These are phyloP conservation scores for Monosporozyma siamensis DNA, from an alignment of 805 yeast species.

Conservation along the genomic window DNA sequence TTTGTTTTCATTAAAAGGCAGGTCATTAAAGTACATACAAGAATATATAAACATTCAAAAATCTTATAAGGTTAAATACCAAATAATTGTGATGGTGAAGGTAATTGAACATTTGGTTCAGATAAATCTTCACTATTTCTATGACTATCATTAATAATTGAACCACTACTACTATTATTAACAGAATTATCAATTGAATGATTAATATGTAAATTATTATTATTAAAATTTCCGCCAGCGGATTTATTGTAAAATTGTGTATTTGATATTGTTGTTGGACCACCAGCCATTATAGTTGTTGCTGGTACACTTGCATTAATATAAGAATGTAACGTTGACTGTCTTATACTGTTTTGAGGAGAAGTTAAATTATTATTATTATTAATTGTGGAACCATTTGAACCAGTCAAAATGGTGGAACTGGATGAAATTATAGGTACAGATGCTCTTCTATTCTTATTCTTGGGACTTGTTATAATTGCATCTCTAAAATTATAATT, in stretches of 20 bases:
- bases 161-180: not conserved
- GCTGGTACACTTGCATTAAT: not conserved
- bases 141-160: not conserved
- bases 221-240: not conserved
- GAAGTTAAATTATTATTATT: not conserved
- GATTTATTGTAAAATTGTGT: not conserved
- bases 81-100: conserved; percentile 15
- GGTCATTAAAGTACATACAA: too few relatives aligned
- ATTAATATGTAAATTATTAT: not conserved
- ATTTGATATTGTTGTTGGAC: not conserved
- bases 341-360: too few relatives aligned
- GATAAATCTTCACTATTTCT: conserved; percentile 1
- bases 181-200: not conserved
- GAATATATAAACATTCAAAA: not conserved
- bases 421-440: not conserved
- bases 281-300: not conserved
- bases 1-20: too few relatives aligned
- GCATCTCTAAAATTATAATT: conserved; percentile 2
- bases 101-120: conserved; percentile 8
- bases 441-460: conserved; percentile 2
- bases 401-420: not conserved
- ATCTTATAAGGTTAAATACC: too few relatives aligned
- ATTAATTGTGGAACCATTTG: not conserved
- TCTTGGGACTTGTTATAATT: conserved; percentile 1
- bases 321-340: not conserved